Evolutionary conservation across 176 grass and related monocot genomes (phyloP).

Genomic region (Stipa capillata): DNA sequence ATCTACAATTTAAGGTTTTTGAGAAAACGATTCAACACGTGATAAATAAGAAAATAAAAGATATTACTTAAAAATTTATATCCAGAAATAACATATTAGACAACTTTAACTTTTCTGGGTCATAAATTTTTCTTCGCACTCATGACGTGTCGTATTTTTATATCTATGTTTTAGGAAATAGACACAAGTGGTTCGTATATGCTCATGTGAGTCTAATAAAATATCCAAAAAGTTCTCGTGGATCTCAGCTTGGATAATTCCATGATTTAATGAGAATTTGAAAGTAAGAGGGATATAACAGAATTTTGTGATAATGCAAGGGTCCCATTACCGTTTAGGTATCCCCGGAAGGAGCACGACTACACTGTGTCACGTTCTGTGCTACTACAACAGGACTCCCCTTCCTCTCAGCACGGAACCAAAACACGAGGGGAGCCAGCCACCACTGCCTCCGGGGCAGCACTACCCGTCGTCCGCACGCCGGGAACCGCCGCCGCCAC

Average conservation of each 20-base stretch:
- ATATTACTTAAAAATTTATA: too few species aligned
- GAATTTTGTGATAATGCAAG: not conserved
- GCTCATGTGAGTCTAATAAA: not conserved
- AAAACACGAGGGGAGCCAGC: not conserved
- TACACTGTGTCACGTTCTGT: conserved; percentile 35
- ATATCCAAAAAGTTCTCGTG: not conserved
- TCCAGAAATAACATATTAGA: too few species aligned
- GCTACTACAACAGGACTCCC: not conserved
- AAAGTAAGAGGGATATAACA: not conserved
- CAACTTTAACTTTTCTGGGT: too few species aligned
- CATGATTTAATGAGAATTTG: not conserved
- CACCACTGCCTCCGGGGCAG: not conserved
- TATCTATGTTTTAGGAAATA: too few species aligned
- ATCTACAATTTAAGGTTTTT: too few species aligned
- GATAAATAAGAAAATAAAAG: too few species aligned
- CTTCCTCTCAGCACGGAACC: not conserved
- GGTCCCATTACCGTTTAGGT: conserved; percentile 16
- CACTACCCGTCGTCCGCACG: not conserved
- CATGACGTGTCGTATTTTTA: too few species aligned
- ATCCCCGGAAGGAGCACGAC: conserved; percentile 24
- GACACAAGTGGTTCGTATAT: too few species aligned
- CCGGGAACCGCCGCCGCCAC: not conserved
- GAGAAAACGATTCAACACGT: too few species aligned
- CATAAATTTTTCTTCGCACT: too few species aligned
- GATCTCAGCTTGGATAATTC: not conserved